Conservation (phyloP, 1,284 basidiomycete species). For the Golubevia pallescens region DNA sequence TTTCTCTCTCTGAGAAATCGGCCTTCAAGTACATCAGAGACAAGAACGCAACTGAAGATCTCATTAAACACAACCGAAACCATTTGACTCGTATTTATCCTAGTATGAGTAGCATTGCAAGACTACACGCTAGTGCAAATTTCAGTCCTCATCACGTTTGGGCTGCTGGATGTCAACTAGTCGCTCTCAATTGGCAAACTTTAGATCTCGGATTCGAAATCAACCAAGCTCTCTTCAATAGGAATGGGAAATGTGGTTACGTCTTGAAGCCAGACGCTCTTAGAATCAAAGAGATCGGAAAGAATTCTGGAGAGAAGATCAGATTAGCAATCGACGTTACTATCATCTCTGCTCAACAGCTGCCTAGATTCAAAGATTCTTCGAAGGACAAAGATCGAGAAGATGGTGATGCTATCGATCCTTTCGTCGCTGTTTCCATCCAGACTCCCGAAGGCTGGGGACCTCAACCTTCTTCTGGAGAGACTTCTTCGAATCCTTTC, state of each 20-base stretch:
- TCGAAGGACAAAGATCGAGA: constrained; percentile 31
- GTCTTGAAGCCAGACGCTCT: constrained; percentile 57
- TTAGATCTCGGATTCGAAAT: constrained; percentile 67
- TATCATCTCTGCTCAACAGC: constrained; percentile 90
- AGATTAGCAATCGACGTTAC: too few species aligned
- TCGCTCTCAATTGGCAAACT: constrained; percentile 98
- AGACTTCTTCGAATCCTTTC: too few species aligned
- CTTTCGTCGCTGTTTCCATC: constrained; percentile 40
- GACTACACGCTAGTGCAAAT: constrained; percentile 69
- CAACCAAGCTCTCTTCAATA: constrained; percentile 55
- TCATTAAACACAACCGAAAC: constrained; percentile 85
- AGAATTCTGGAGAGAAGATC: constrained; percentile 60
- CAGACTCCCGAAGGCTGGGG: constrained; percentile 39
- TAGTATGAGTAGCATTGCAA: constrained; percentile 71
- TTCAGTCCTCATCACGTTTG: constrained; percentile 89
- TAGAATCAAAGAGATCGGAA: constrained; percentile 35
- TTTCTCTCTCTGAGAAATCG: constrained; percentile 85
- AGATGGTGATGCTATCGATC: constrained; percentile 38
- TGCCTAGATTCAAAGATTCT: constrained; percentile 68
- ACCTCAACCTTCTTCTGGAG: constrained; percentile 19
- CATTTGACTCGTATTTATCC: constrained; percentile 92
- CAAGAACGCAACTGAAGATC: constrained; percentile 67
- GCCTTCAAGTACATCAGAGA: constrained; percentile 45
- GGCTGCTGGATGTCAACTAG: constrained; percentile 88
- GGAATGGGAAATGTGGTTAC: constrained; percentile 51